A percentile compares a stretch with the other conserved stretches of the same genome.
These are phyloP conservation scores for Magnaporthiopsis incrustans DNA, from an alignment of 2,329 filamentous ascomycete genomes.

Conservation along the genomic window DNA sequence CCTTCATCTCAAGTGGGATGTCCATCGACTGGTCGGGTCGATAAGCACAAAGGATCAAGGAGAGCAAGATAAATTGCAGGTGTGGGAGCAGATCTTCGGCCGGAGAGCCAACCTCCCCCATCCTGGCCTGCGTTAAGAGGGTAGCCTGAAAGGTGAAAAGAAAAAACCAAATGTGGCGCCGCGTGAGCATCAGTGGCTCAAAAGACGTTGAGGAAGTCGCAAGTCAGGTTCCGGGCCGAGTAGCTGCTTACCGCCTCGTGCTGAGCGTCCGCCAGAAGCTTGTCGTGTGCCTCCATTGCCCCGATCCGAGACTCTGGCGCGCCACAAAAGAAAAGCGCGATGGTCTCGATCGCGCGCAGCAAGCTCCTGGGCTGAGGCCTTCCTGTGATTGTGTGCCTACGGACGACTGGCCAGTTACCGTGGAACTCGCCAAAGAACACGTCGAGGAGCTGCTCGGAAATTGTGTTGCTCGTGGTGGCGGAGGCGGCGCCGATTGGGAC, in stretches of 20 bases:
- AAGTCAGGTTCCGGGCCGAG: not conserved
- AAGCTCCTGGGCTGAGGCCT: not conserved
- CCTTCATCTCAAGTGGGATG: not conserved
- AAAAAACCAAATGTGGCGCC: not conserved
- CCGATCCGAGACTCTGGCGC: not conserved
- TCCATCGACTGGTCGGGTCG: not conserved
- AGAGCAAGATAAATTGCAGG: constrained; percentile 1
- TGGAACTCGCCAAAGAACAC: constrained; percentile 4
- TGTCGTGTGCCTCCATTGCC: not conserved
- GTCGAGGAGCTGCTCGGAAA: not conserved
- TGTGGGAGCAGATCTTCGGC: constrained; percentile 1
- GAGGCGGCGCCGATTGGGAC: not conserved
- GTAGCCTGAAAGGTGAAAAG: not conserved
- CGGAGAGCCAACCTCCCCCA: not conserved
- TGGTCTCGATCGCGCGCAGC: not conserved
- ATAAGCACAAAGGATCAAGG: not conserved
- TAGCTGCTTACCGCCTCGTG: not conserved
- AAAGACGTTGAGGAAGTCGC: not conserved
- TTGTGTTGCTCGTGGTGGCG: not conserved
- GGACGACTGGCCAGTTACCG: constrained; percentile 1
- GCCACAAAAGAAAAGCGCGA: not conserved
- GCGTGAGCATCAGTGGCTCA: not conserved
- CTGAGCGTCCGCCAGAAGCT: constrained; percentile 1
- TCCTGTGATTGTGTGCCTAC: not conserved
- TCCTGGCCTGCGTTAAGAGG: not conserved